phyloP scores from a whole-genome alignment of 1,139 yeast species.

The Lodderomyces jiufengensis region DNA sequence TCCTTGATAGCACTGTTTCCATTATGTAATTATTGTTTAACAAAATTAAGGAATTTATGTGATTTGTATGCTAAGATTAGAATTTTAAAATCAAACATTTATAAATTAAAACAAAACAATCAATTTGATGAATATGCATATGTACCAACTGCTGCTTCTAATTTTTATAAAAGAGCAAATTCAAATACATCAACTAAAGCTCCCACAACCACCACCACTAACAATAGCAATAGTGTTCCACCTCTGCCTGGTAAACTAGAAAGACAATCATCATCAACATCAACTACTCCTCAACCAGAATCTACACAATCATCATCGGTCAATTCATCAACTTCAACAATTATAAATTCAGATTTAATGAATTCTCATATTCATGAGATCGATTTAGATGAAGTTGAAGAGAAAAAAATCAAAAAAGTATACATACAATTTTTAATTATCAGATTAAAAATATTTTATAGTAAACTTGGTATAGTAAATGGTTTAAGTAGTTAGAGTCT shows the following conservation, averaged over 20 bases:
- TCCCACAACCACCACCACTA: not conserved
- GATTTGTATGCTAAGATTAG: slow-evolving; percentile 74
- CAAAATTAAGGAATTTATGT: slow-evolving; percentile 74
- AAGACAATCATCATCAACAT: not conserved
- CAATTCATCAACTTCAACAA: not conserved
- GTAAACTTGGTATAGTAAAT: slow-evolving; percentile 56
- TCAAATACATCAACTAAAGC: not conserved
- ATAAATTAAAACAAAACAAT: slow-evolving; percentile 27
- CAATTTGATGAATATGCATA: slow-evolving; percentile 21
- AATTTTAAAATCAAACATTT: slow-evolving; percentile 51
- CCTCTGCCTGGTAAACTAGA: not conserved
- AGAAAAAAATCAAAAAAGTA: slow-evolving; percentile 24
- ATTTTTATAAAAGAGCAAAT: slow-evolving; percentile 10
- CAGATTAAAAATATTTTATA: slow-evolving; percentile 64
- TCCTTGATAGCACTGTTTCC: slow-evolving; percentile 49
- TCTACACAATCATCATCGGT: too few relatives aligned
- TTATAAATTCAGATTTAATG: slow-evolving; percentile 9
- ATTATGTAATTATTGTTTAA: slow-evolving; percentile 80
- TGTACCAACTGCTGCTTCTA: not conserved
- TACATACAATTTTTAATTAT: slow-evolving; percentile 28
- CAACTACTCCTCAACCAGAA: too few relatives aligned
- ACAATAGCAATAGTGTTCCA: too few relatives aligned
- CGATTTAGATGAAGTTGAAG: slow-evolving; percentile 19
- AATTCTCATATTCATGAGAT: slow-evolving; percentile 12
- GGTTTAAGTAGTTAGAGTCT: too few relatives aligned